These are phyloP conservation scores for Aspergillus hancockii DNA, from an alignment of 495 filamentous ascomycete genomes.

Conservation along the genomic window DNA sequence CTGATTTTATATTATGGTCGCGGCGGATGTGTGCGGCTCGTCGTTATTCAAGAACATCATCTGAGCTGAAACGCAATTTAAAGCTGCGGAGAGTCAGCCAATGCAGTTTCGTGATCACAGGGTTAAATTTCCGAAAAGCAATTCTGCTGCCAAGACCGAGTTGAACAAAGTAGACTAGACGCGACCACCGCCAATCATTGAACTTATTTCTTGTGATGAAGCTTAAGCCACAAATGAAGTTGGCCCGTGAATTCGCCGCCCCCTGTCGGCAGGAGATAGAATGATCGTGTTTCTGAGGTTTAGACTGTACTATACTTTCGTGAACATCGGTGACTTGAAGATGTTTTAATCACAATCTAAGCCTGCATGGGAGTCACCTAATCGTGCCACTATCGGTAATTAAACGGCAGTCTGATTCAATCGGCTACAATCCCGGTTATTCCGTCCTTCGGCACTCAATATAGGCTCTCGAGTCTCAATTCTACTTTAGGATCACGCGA, in stretches of 20 bases:
- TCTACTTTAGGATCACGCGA: too few relatives aligned
- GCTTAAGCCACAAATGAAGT: background rate
- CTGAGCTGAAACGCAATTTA: background rate
- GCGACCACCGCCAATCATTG: background rate
- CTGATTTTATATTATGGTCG: background rate
- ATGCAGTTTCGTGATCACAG: background rate
- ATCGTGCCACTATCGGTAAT: too few relatives aligned
- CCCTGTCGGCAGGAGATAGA: background rate
- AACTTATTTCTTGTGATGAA: background rate
- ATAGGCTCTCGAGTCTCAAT: too few relatives aligned
- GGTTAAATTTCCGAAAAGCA: background rate
- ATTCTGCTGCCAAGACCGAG: background rate
- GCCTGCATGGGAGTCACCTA: too few relatives aligned
- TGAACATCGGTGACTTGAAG: too few relatives aligned
- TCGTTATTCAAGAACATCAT: background rate
- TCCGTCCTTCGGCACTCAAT: too few relatives aligned
- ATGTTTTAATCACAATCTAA: too few relatives aligned
- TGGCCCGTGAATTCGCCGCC: background rate
- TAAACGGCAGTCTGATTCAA: too few relatives aligned
- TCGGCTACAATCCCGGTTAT: too few relatives aligned
- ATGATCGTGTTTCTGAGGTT: background rate
- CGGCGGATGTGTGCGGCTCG: background rate
- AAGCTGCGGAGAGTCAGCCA: background rate
- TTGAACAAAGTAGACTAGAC: background rate
- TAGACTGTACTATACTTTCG: background rate